Base-by-base conservation (phyloP, 1,284 basidiomycete species). In the Stereum hirsutum region DNA sequence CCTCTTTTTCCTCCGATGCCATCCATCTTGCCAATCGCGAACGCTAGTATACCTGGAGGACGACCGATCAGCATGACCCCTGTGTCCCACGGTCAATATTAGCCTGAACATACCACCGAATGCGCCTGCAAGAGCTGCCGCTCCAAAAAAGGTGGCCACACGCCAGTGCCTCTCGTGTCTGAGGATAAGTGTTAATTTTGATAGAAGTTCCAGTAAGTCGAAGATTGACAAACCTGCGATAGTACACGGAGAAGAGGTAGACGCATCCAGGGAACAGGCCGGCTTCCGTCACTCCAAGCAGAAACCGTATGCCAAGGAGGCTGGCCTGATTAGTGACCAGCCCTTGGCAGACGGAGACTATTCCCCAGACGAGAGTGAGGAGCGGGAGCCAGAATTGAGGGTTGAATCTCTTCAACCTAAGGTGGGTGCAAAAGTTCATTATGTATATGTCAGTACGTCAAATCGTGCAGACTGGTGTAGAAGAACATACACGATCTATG, bases 191-290 rank as follows among this genome's bases (percentile, higher is more conserved):
- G 15, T 39, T 2, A 33, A 41, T 24, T 39, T n/a, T 23, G 35
- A 32, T 21, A 26, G 19, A 15, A 10, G 6, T 11, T 31, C 25
- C 7, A 34, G 24, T 11, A 33, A 3, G 15, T n/a, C 20, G 12
- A 11, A 21, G 6, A 44, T 25, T 26, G 25, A 42, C 49, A 52
- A 52, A 61, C 74, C 68, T 57, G 45, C 68, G 60, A 52, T 82
- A 82, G 51, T 77, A 83, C 19, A 78, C 68, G 8, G 74, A 76
- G 52, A 82, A 79, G 2, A 80, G 54, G 51, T 73, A 81, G 11
- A 79, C 65, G 2, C 70, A 66, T n/a, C 78, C 78, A 4, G 77
- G 77, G 52, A 80, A 79, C 30, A 79, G 49, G 21, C 76, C 75
- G 5, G 75, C 74, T 57, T 78, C 75, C 0, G 72, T 66, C 4